Conservation (phyloP, 768 basidiomycete genomes). For the Cystobasidium ongulense region DNA sequence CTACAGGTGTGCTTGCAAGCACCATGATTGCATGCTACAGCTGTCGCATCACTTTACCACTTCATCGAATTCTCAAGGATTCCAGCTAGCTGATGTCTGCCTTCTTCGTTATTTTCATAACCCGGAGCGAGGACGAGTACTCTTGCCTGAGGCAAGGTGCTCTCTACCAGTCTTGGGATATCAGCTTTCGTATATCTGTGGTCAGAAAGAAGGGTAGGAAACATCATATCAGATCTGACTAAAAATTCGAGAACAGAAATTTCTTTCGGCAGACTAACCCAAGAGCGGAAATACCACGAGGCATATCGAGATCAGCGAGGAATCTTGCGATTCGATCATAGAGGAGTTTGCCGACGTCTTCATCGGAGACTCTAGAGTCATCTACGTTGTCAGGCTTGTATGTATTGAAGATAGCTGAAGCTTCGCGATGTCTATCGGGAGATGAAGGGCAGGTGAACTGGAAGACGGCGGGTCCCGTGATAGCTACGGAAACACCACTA, state of each 20-base stretch:
- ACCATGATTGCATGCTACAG: background rate
- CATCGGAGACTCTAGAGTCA: slow-evolving; percentile 62
- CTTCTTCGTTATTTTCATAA: slow-evolving; percentile 73
- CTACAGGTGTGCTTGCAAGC: no score
- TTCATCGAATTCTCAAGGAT: slow-evolving; percentile 53
- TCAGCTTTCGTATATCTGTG: slow-evolving; percentile 51
- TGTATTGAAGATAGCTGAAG: slow-evolving; percentile 71
- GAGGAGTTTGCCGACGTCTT: slow-evolving; percentile 66
- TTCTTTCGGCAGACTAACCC: slow-evolving; percentile 58
- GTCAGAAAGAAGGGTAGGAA: background rate
- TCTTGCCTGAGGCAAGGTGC: slow-evolving; percentile 74
- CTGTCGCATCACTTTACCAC: slow-evolving; percentile 37
- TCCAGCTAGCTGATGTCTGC: slow-evolving; percentile 65
- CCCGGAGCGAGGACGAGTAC: slow-evolving; percentile 89
- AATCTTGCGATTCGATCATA: slow-evolving; percentile 82
- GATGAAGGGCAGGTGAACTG: slow-evolving; percentile 91
- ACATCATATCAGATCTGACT: background rate
- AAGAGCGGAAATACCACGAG: slow-evolving; percentile 73
- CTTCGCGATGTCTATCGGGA: slow-evolving; percentile 81
- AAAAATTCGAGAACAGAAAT: background rate
- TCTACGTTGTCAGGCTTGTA: slow-evolving; percentile 50
- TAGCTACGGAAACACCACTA: slow-evolving; percentile 57
- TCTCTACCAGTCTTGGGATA: slow-evolving; percentile 69
- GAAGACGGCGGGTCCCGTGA: slow-evolving; percentile 92
- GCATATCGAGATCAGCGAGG: slow-evolving; percentile 73